phyloP scores from a whole-genome alignment of 768 basidiomycete genomes.

The Boletus sensibilis region DNA sequence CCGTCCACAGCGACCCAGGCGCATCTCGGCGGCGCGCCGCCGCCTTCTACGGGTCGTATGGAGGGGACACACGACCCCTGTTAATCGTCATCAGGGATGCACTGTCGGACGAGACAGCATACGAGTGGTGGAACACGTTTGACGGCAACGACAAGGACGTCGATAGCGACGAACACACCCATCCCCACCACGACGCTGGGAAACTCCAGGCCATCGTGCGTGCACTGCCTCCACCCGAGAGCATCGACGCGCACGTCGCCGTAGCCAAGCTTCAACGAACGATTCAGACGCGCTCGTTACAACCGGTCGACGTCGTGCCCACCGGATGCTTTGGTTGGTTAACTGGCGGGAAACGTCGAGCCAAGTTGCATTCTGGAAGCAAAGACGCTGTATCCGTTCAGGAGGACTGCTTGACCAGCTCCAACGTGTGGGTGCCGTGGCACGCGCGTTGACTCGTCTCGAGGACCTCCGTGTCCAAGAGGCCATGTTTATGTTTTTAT shows the following conservation, averaged over 20 bases:
- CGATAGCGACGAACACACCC: neutral
- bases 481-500: neutral
- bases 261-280: conserved; percentile 10
- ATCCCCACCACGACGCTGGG: neutral
- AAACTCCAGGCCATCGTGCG: conserved; percentile 23
- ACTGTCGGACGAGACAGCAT: conserved; percentile 16
- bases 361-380: conserved; percentile 2
- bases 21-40: conserved; percentile 13
- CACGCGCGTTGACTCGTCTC: neutral
- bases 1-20: neutral
- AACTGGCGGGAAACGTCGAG: conserved; percentile 1
- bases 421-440: conserved; percentile 19
- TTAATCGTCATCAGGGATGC: conserved; percentile 26
- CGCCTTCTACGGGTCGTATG: conserved; percentile 22
- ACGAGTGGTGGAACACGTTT: conserved; percentile 21
- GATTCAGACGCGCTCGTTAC: conserved; percentile 25
- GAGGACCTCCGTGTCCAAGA: neutral
- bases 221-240: conserved; percentile 16
- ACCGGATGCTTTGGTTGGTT: conserved; percentile 25
- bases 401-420: conserved; percentile 17
- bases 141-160: conserved; percentile 8
- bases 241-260: neutral
- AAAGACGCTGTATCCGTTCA: neutral
- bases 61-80: conserved; percentile 28
- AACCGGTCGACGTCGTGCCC: conserved; percentile 21